These are phyloP conservation scores for Phytopythium mirpurense DNA, from an alignment of 352 stramenopile genomes.

Conservation along the genomic window DNA sequence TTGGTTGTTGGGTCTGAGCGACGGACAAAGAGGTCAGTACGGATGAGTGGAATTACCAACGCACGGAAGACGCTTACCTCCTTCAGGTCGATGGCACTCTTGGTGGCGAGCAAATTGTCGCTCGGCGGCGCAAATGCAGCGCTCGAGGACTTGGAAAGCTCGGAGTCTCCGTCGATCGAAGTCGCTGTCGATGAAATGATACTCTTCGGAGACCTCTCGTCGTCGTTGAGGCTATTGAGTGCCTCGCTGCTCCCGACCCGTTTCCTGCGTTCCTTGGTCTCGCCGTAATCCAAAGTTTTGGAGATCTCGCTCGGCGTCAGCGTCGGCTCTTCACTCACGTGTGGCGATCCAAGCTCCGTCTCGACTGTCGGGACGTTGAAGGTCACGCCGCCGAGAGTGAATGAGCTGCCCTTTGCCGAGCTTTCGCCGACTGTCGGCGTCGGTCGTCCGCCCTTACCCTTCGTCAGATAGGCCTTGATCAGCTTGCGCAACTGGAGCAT, in stretches of 20 bases:
- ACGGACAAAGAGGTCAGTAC: background rate
- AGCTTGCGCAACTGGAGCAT: slow-evolving; percentile 68
- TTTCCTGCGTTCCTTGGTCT: slow-evolving; percentile 22
- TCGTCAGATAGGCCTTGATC: slow-evolving; percentile 59
- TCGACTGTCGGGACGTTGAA: slow-evolving; percentile 45
- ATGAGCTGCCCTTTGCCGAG: slow-evolving; percentile 20
- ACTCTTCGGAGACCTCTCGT: slow-evolving; percentile 13
- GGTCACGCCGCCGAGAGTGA: slow-evolving; percentile 39
- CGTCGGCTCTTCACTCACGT: slow-evolving; percentile 19
- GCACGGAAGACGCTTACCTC: slow-evolving; percentile 24
- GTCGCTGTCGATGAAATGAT: slow-evolving; percentile 4
- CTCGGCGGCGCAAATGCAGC: background rate
- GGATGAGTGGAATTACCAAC: background rate
- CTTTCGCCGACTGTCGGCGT: slow-evolving; percentile 16
- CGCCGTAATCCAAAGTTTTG: slow-evolving; percentile 27
- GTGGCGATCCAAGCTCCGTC: slow-evolving; percentile 46
- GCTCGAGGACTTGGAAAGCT: slow-evolving; percentile 1
- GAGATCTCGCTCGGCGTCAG: slow-evolving; percentile 37
- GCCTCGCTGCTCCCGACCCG: slow-evolving; percentile 31
- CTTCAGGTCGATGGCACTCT: slow-evolving; percentile 19
- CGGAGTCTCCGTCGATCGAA: background rate
- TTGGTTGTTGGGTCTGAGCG: slow-evolving; percentile 16
- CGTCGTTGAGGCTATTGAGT: slow-evolving; percentile 27
- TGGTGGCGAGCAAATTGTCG: slow-evolving; percentile 1
- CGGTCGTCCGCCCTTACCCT: slow-evolving; percentile 10